Conservation (phyloP, 495 filamentous ascomycete species). For the Aspergillus sclerotioniger region DNA sequence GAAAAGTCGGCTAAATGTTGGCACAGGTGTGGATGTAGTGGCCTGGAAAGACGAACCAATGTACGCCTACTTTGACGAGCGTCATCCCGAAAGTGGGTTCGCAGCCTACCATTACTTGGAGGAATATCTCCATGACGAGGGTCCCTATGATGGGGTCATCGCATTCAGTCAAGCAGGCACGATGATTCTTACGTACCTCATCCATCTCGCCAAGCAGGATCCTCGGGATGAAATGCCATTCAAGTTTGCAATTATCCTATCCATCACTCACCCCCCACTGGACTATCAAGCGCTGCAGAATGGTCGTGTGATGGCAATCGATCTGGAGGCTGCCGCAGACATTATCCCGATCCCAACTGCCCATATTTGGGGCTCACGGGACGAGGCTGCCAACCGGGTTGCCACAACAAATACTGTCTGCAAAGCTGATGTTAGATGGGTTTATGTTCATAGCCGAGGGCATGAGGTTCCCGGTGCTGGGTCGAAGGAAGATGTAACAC, state of each 20-base stretch:
- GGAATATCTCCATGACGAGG: constrained; percentile 21
- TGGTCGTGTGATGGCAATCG: neutral
- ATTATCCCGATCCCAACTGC: constrained; percentile 27
- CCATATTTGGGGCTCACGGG: constrained; percentile 31
- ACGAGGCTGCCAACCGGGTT: constrained; percentile 11
- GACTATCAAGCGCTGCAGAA: neutral
- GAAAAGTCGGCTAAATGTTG: neutral
- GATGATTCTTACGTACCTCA: constrained; percentile 8
- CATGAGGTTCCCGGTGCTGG: constrained; percentile 26
- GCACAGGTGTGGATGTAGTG: constrained; percentile 4
- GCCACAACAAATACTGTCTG: constrained; percentile 14
- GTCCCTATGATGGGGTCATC: constrained; percentile 38
- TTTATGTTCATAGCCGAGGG: constrained; percentile 24
- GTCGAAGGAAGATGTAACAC: constrained; percentile 7
- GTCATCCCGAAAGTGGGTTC: neutral
- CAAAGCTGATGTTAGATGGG: constrained; percentile 13
- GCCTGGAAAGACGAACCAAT: constrained; percentile 6
- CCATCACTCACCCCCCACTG: constrained; percentile 3
- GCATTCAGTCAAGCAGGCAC: constrained; percentile 32
- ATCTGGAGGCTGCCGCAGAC: neutral
- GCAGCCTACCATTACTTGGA: constrained; percentile 8
- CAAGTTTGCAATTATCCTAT: constrained; percentile 17
- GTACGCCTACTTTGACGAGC: constrained; percentile 9
- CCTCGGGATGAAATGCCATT: constrained; percentile 4
- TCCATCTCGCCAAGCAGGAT: neutral